Base-by-base conservation (phyloP, 352 stramenopile genomes). In the Globisporangium takayamanum region DNA sequence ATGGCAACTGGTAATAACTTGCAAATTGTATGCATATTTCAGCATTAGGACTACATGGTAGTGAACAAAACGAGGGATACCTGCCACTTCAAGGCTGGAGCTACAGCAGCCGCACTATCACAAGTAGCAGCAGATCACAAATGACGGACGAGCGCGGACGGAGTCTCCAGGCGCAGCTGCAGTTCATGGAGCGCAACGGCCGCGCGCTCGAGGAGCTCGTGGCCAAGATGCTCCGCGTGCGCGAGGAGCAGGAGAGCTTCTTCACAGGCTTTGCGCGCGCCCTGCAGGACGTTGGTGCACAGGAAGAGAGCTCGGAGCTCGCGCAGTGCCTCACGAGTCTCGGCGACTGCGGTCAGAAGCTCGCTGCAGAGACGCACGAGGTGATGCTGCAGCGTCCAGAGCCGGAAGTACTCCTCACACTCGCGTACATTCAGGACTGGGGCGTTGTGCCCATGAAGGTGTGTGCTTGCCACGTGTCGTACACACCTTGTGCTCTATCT, bases 391-490 rank as follows among this genome's bases (percentile, higher is more conserved):
- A 81, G 52, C 71, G 84, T 0, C 74, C 82, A 0, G 82, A 92
- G 64, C 64, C 66, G 5, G 77, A 90, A 57, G 82, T 92, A 25
- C 65, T 94, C 33, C 79, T 87, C 20, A 69, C 73, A 45, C 68
- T 91, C 7, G 70, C 82, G 8, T 78, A 92, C 50, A 85, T 94
- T 22, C 82, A 94, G 60, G 82, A 94, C 65, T 92, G 80, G 80
- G 82, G 77, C 22, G 70, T 94, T 37, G 74, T 89, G 1, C 82
- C 84, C 25, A 88, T 94, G 69, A 89, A 90, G 72, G 28, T 33
- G 81, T 91, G 39, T 12, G 18, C 50, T 11, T 49, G 20, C 16
- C 8, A 49, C 5, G 1, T 26, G 16, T 26, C 5, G 44, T 33
- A 33, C 28, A 16, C 39, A 10, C 15, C 12, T 0, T 1, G 39